A percentile compares a stretch with the other conserved stretches of the same genome.
phyloP scores from a whole-genome alignment of 2,329 filamentous ascomycete species.

The Phoma herbarum region DNA sequence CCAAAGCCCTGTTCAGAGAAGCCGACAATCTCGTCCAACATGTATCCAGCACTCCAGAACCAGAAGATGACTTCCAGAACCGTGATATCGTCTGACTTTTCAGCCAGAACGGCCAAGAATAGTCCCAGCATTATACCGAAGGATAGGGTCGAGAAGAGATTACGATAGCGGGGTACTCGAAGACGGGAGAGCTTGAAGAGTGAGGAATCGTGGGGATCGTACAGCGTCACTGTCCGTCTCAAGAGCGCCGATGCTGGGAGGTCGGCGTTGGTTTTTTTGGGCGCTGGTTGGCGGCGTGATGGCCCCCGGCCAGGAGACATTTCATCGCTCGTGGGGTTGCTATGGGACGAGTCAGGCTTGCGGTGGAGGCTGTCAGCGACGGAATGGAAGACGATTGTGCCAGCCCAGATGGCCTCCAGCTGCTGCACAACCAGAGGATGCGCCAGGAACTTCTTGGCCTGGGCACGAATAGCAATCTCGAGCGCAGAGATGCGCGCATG shows the following conservation, averaged over 20 bases:
- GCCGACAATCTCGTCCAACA: slow-evolving; percentile 94
- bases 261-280: slow-evolving; percentile 37
- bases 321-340: slow-evolving; percentile 34
- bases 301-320: slow-evolving; percentile 45
- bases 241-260: slow-evolving; percentile 52
- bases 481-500: slow-evolving; percentile 86
- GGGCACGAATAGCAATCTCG: slow-evolving; percentile 90
- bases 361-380: slow-evolving; percentile 86
- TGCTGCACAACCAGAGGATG: slow-evolving; percentile 93
- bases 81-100: slow-evolving; percentile 82
- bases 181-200: slow-evolving; percentile 90
- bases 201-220: slow-evolving; percentile 89
- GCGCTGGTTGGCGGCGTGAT: slow-evolving; percentile 39
- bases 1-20: slow-evolving; percentile 98
- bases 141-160: slow-evolving; percentile 87
- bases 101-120: slow-evolving; percentile 81
- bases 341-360: slow-evolving; percentile 52
- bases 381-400: slow-evolving; percentile 93
- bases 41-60: slow-evolving; percentile 97
- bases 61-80: slow-evolving; percentile 88
- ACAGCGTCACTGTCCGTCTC: slow-evolving; percentile 82
- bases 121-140: slow-evolving; percentile 84
- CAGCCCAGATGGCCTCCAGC: slow-evolving; percentile 96
- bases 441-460: slow-evolving; percentile 89
- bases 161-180: slow-evolving; percentile 89